Evolutionary conservation across 768 basidiomycete species (phyloP).

Genomic region (Lentinus tigrinus): DNA sequence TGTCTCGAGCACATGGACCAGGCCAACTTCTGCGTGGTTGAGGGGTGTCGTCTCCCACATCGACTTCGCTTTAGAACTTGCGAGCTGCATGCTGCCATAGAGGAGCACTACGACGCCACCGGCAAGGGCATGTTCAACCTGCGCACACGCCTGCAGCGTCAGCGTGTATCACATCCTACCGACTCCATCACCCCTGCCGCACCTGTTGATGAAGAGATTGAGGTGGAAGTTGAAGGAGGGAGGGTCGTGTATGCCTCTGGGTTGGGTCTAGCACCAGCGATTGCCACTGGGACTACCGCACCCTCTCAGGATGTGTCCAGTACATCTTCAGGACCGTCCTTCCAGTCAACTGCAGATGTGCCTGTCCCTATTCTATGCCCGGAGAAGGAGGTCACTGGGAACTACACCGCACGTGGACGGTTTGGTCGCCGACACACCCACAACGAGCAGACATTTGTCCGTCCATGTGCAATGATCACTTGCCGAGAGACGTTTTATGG

Average conservation of each 20-base stretch:
- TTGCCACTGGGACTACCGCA: too few species aligned
- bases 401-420: neutral
- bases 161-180: neutral
- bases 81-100: neutral
- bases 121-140: neutral
- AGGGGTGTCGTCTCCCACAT: constrained; percentile 2
- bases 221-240: too few species aligned
- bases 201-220: too few species aligned
- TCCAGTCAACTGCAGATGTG: too few species aligned
- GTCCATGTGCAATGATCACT: constrained; percentile 21
- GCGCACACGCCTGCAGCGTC: neutral
- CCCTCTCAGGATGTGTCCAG: too few species aligned
- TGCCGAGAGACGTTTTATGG: constrained; percentile 24
- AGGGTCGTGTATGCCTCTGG: too few species aligned
- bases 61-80: neutral
- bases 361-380: too few species aligned
- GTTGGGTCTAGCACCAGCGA: too few species aligned
- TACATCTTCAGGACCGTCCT: neutral
- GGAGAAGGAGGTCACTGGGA: neutral
- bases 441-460: constrained; percentile 29
- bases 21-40: neutral
- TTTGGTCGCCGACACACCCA: constrained; percentile 28
- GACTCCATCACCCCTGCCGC: too few species aligned
- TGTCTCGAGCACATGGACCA: constrained; percentile 9
- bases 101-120: neutral